Conservation (phyloP, 148 eudicot species). For the Hydrangea macrophylla region DNA sequence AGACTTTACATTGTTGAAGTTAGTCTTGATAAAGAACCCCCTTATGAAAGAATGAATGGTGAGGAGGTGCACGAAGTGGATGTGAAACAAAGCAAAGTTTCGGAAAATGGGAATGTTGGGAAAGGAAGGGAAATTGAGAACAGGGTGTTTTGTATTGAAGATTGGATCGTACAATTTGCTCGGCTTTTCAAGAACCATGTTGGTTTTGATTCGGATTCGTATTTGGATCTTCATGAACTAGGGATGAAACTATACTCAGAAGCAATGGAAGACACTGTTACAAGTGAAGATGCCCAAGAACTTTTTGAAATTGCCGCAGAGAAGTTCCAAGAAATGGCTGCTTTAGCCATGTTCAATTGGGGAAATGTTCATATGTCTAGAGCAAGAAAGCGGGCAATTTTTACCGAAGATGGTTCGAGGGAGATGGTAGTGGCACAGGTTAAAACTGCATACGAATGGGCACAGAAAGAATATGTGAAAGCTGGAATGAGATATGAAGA, state of each 20-base stretch:
- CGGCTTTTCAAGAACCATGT: slow-evolving; percentile 84
- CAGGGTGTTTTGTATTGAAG: slow-evolving; percentile 48
- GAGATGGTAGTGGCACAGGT: slow-evolving; percentile 46
- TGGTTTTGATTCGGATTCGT: slow-evolving; percentile 89
- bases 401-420: slow-evolving; percentile 49
- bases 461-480: slow-evolving; percentile 58
- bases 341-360: slow-evolving; percentile 91
- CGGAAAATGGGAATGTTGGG: slow-evolving; percentile 31
- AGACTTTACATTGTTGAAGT: slow-evolving; percentile 79
- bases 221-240: slow-evolving; percentile 79
- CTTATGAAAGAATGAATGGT: slow-evolving; percentile 38
- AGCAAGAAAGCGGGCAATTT: slow-evolving; percentile 63
- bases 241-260: slow-evolving; percentile 90
- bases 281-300: slow-evolving; percentile 79
- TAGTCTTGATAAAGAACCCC: slow-evolving; percentile 79
- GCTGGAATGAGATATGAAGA: slow-evolving; percentile 73
- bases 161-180: slow-evolving; percentile 89
- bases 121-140: slow-evolving; percentile 24
- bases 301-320: slow-evolving; percentile 79
- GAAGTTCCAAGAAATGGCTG: slow-evolving; percentile 93
- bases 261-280: slow-evolving; percentile 82
- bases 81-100: slow-evolving; percentile 15
- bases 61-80: slow-evolving; percentile 22
- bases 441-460: slow-evolving; percentile 73
- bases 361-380: slow-evolving; percentile 95